Evolutionary conservation across 805 yeast species (phyloP), one percentile per base, ranked within the genome.

Genomic region (Torulaspora maleeae): DNA sequence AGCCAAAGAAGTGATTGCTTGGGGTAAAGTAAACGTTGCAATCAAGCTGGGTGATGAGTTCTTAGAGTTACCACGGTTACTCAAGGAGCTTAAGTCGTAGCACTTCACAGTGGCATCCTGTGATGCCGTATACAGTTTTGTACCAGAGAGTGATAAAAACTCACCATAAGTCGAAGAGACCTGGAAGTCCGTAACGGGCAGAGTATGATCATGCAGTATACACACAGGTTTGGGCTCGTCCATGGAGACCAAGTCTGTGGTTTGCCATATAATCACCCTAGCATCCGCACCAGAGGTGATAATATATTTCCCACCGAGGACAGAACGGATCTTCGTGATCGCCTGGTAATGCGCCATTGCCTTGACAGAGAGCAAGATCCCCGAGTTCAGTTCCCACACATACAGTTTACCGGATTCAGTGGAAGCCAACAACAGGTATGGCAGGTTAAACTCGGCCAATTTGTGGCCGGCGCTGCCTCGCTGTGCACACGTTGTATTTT

Each of bases 311-410:
- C 83, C 83, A 58, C 88, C 85, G 10, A 67, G 51, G 0, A 85
- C 69, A 55, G 85, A 79, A 51, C 72, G 73, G 28, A 91, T 61
- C 27, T 72, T 73, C 0, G 82, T 74, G 6, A 88, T 75, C 5
- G 75, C 71, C 66, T 91, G 97, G 63, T 87, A 91, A 67, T 91
- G 98, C 0, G 87, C 82, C 57, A 62, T 56, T 41, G 86, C 90
- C 58, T 79, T 80, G 3, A 80, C 95, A 38, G 77, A 71, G 19
- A 90, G 58, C 38, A 93, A 71, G 19, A 78, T 66, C 0, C 98
- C 98, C 1, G 93, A 83, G 8, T 74, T 64, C 41, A 90, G 60
- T 55, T 88, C 95, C 98, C 98, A 91, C 1, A 90, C 64, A 59
- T 85, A 85, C 12, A 93, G 51, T 52, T 81, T 77, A 10, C 98